These are phyloP conservation scores for Ogataea hybrid DNA, from an alignment of 1,139 yeast species.

Conservation along the genomic window DNA sequence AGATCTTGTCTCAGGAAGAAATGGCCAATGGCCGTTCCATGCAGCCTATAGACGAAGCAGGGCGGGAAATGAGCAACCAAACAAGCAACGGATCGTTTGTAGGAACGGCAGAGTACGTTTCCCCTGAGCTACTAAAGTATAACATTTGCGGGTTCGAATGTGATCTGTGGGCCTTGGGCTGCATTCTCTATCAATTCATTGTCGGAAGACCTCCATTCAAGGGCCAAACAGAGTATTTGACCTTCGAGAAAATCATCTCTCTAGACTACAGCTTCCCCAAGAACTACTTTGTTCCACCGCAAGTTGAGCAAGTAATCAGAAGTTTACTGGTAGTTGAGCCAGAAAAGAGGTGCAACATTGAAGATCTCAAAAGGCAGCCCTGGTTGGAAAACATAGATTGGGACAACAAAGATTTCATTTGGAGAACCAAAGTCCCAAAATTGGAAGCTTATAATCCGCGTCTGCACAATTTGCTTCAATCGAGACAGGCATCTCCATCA, in stretches of 20 bases:
- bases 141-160: constrained; percentile 75
- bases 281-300: constrained; percentile 40
- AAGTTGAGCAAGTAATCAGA: constrained; percentile 50
- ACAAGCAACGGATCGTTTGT: constrained; percentile 69
- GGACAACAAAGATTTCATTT: constrained; percentile 59
- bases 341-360: constrained; percentile 56
- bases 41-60: constrained; percentile 11
- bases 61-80: constrained; percentile 34
- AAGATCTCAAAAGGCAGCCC: constrained; percentile 64
- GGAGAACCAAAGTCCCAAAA: constrained; percentile 75
- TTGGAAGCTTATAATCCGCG: constrained; percentile 63
- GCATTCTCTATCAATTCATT: constrained; percentile 71
- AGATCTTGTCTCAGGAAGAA: constrained; percentile 49
- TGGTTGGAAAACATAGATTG: constrained; percentile 74
- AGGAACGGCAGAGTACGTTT: constrained; percentile 73
- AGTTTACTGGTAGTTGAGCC: constrained; percentile 62
- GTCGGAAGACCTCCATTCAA: constrained; percentile 81
- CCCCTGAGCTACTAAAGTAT: constrained; percentile 68
- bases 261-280: constrained; percentile 62
- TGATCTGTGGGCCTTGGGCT: constrained; percentile 82
- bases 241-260: constrained; percentile 65
- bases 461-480: constrained; percentile 17
- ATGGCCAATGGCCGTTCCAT: constrained; percentile 8
- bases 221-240: constrained; percentile 71
- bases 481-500: constrained; percentile 6